Evolutionary conservation across 495 filamentous ascomycete genomes (phyloP).

Genomic region (Filosporella fistucella): DNA sequence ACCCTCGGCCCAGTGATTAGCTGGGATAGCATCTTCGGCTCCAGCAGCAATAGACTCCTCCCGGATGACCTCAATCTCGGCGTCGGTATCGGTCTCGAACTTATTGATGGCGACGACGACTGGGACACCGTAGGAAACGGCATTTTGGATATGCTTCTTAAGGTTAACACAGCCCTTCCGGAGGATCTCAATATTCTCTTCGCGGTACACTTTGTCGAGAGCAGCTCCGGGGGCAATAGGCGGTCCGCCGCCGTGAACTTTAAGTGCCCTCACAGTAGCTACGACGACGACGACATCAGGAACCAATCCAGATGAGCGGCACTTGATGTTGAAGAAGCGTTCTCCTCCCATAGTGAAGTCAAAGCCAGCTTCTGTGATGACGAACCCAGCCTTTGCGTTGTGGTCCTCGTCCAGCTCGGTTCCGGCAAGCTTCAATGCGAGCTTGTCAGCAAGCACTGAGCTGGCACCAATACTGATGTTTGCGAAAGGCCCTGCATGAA

Average conservation of each 20-base stretch:
- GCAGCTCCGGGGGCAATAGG: constrained; percentile 82
- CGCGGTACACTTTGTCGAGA: constrained; percentile 79
- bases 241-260: constrained; percentile 94
- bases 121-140: constrained; percentile 80
- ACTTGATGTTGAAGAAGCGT: constrained; percentile 99
- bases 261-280: constrained; percentile 89
- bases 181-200: constrained; percentile 89
- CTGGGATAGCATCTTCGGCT: constrained; percentile 87
- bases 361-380: constrained; percentile 97
- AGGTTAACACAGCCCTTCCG: constrained; percentile 89
- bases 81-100: constrained; percentile 89
- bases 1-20: constrained; percentile 97
- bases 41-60: constrained; percentile 92
- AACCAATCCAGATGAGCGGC: constrained; percentile 84
- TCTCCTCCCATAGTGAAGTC: constrained; percentile 99
- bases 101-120: constrained; percentile 98
- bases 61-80: constrained; percentile 81
- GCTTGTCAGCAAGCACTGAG: constrained; percentile 89
- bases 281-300: constrained; percentile 94
- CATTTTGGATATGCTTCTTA: constrained; percentile 89
- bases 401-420: constrained; percentile 93
- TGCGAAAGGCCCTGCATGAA: constrained; percentile 95
- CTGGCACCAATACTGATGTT: constrained; percentile 97
- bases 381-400: constrained; percentile 80
- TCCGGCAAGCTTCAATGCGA: constrained; percentile 92